These are phyloP conservation scores for Suhomyces faveliae DNA, from an alignment of 805 yeast species.

Conservation along the genomic window DNA sequence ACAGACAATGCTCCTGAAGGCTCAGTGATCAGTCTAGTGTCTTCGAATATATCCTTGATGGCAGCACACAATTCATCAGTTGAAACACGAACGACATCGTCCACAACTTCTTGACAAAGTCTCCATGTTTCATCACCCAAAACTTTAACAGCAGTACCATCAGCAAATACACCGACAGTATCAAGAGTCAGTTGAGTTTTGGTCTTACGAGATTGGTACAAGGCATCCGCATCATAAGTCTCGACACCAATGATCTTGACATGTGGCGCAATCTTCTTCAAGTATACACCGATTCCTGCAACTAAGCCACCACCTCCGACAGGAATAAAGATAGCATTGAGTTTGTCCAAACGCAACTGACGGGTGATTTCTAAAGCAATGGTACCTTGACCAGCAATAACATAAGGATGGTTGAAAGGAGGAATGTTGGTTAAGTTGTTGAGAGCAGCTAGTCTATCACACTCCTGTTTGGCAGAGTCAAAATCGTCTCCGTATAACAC, in stretches of 20 bases:
- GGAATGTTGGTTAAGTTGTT: conserved; percentile 86
- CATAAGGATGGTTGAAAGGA: conserved; percentile 98
- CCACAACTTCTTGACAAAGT: conserved; percentile 74
- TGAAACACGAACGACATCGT: conserved; percentile 78
- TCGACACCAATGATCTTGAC: conserved; percentile 95
- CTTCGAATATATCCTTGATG: conserved; percentile 93
- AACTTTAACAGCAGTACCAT: conserved; percentile 93
- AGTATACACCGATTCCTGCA: conserved; percentile 85
- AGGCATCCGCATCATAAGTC: conserved; percentile 93
- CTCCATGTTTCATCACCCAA: conserved; percentile 92
- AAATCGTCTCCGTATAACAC: conserved; percentile 92
- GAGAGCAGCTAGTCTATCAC: conserved; percentile 64
- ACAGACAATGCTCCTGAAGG: conserved; percentile 97
- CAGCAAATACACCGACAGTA: conserved; percentile 95
- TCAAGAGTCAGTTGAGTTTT: conserved; percentile 56
- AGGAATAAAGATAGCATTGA: conserved; percentile 86
- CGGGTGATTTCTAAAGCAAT: conserved; percentile 89
- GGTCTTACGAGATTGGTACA: conserved; percentile 63
- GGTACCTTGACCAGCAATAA: conserved; percentile 98
- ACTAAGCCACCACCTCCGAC: conserved; percentile 98
- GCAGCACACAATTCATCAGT: conserved; percentile 97
- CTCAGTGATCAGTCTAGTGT: conserved; percentile 89
- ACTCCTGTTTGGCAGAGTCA: conserved; percentile 91
- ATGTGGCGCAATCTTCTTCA: conserved; percentile 97
- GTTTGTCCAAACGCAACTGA: conserved; percentile 73